Evolutionary conservation across 2,329 filamentous ascomycete genomes (phyloP).

Genomic region (Monascus ruber): DNA sequence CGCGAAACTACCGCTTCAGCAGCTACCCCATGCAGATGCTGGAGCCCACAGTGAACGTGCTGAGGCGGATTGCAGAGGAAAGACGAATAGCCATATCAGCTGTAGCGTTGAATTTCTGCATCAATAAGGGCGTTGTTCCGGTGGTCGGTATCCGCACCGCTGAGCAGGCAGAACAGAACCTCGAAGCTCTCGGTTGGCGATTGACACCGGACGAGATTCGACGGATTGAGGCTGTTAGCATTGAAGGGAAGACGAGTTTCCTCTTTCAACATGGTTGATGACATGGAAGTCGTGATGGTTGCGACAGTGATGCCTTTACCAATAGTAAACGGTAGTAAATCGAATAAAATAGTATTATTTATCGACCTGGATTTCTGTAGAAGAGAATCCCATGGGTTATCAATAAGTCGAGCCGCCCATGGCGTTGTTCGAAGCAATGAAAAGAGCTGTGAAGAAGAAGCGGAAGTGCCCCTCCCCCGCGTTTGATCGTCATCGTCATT

Average conservation of each 20-base stretch:
- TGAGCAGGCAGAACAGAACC: constrained; percentile 31
- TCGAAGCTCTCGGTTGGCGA: constrained; percentile 31
- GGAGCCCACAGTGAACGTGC: constrained; percentile 25
- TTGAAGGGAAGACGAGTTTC: constrained; percentile 28
- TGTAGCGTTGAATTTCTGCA: constrained; percentile 35
- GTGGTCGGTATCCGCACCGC: constrained; percentile 31
- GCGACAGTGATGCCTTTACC: no score
- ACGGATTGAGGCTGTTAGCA: constrained; percentile 30
- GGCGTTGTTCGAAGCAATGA: no score
- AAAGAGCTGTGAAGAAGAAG: no score
- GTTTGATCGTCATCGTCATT: no score
- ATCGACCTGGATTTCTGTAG: no score
- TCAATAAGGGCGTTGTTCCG: constrained; percentile 35
- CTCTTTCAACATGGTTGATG: constrained; percentile 34
- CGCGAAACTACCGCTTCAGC: constrained; percentile 27
- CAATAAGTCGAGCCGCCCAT: no score
- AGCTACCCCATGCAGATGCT: constrained; percentile 35
- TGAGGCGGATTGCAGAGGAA: constrained; percentile 26
- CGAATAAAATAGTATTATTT: no score
- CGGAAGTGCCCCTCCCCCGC: no score
- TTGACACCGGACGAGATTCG: constrained; percentile 31
- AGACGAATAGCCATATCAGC: constrained; percentile 24
- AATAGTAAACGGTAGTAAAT: no score
- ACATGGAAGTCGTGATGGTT: no score
- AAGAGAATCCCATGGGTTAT: no score